Base-by-base conservation (phyloP, 2,329 filamentous ascomycete genomes). In the Cryphonectria parasitica region DNA sequence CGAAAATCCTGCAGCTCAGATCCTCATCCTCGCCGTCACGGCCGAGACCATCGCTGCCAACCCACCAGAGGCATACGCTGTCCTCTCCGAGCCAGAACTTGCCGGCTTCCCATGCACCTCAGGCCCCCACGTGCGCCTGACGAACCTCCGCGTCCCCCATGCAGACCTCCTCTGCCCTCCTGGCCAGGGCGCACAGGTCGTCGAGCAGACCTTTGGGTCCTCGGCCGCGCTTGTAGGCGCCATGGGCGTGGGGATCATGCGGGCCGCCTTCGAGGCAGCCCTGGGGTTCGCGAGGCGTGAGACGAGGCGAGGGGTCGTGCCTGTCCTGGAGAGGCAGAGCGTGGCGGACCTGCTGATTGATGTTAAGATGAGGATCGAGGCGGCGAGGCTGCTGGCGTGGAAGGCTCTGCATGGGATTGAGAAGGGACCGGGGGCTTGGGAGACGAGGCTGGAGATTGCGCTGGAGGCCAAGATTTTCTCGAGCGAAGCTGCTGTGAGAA, bases 161-260 rank as follows among this genome's bases (percentile, higher is more conserved):
- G 78, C 80, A 66, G 84, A 87, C 64, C 75, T 87, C 0, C 81
- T 88, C 11, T 82, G 80, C 25, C 73, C 77, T 2, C 83, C 83
- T 0, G 84, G 83, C 2, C 75, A 79, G 41, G 86, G 82, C 2
- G 82, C 81, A 0, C 74, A 79, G 15, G 72, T 87, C 3, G 81
- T 85, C 0, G 80, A 81, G 22, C 74, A 76, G 28, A 79, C 82
- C 0, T 86, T 88, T 68, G 83, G 83, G 4, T 69, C 72, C 17
- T 79, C 74, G 28, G 86, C 85, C 1, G 82, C 83, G 1, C 78
- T 89, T 0, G 86, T 88, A 0, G 86, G 85, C 1, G 86, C 86
- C 2, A 88, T 89, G 83, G 80, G 80, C 13, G 84, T 86, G 0
- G 85, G 85, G 2, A 78, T 88, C 56, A 86, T 87, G 84, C 81